Conservation (phyloP, 2,329 filamentous ascomycete genomes). For the Fusarium oligoseptatum region DNA sequence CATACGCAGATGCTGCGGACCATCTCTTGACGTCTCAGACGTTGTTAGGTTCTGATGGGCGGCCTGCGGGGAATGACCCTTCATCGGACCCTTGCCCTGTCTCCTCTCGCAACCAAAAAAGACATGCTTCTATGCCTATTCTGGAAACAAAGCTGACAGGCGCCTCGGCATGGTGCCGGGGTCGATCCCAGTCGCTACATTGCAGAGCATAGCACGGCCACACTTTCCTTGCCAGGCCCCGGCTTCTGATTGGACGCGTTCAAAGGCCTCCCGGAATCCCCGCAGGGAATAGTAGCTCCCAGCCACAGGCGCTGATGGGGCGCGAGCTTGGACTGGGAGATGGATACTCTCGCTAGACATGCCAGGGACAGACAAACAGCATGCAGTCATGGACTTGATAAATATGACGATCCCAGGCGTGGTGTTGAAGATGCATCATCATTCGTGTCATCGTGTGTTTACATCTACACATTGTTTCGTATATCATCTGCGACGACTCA, state of each 20-base stretch:
- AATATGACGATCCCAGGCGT: constrained; percentile 25
- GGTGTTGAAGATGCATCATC: constrained; percentile 6
- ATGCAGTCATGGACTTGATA: constrained; percentile 10
- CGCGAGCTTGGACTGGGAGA: constrained; percentile 20
- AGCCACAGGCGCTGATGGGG: constrained; percentile 41
- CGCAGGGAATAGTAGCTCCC: constrained; percentile 39
- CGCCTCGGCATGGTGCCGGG: not conserved
- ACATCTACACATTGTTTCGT: not conserved
- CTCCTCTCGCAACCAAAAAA: not conserved
- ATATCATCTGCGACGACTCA: constrained; percentile 5
- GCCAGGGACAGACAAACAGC: constrained; percentile 19
- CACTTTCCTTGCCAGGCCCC: not conserved
- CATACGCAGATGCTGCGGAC: constrained; percentile 1
- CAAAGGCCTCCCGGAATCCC: constrained; percentile 45
- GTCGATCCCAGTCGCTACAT: not conserved
- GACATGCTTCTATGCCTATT: not conserved
- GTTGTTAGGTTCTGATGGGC: constrained; percentile 19
- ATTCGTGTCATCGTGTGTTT: constrained; percentile 15
- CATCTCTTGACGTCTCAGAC: constrained; percentile 33
- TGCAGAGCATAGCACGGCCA: constrained; percentile 36
- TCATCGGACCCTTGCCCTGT: not conserved
- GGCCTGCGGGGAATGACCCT: constrained; percentile 17
- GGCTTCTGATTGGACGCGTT: constrained; percentile 33
- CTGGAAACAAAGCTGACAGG: not conserved
- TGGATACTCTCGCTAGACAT: constrained; percentile 35